A percentile compares a stretch with the other conserved stretches of the same genome.
phyloP scores from a whole-genome alignment of 23 red algal genomes.

The Cyanidioschyzon merolae region DNA sequence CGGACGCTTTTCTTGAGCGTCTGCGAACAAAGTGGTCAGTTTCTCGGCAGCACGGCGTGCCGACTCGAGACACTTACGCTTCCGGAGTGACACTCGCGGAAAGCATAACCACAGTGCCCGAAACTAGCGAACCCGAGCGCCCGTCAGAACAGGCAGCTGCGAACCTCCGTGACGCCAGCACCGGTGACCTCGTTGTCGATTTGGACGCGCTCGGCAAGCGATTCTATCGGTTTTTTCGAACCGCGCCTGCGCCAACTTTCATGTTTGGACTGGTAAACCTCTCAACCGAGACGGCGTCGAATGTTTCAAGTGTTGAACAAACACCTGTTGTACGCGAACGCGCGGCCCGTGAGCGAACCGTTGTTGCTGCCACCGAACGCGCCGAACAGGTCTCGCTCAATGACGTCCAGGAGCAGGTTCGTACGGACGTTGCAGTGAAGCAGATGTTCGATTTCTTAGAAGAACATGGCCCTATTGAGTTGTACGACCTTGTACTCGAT shows the following conservation, averaged over 20 bases:
- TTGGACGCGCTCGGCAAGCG: conserved; percentile 39
- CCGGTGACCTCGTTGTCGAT: conserved; percentile 9
- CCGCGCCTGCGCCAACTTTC: conserved; percentile 20
- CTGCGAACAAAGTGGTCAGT: not conserved
- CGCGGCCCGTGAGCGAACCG: not conserved
- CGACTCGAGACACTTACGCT: not conserved
- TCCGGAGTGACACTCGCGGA: no score
- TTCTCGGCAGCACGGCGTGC: not conserved
- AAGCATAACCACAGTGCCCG: not conserved
- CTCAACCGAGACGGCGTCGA: not conserved
- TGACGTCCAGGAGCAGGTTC: conserved; percentile 40
- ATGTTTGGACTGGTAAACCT: conserved; percentile 32
- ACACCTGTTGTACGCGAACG: not conserved
- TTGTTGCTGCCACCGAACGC: conserved; percentile 5
- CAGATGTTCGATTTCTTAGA: conserved; percentile 41
- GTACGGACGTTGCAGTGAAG: conserved; percentile 56
- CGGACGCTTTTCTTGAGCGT: not conserved
- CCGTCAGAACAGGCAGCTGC: not conserved
- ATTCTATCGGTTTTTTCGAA: conserved; percentile 26
- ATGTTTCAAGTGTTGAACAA: not conserved
- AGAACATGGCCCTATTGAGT: conserved; percentile 12
- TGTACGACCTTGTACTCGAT: conserved; percentile 66
- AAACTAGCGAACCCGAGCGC: conserved; percentile 11
- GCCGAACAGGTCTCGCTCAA: conserved; percentile 26
- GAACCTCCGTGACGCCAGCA: not conserved